phyloP scores from a whole-genome alignment of 2,329 filamentous ascomycete species.

The Sclerotinia minor region DNA sequence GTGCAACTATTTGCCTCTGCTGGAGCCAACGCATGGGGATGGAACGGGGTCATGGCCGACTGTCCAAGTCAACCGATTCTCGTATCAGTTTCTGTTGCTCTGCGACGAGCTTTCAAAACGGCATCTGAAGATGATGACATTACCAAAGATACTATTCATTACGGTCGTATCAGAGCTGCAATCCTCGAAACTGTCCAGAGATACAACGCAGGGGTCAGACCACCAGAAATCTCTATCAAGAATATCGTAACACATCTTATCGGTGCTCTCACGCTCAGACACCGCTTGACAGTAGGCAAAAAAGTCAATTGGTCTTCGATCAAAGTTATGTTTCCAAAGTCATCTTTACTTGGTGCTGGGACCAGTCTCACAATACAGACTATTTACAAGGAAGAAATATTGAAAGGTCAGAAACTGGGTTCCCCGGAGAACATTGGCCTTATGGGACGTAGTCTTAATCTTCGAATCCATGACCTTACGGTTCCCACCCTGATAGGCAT shows the following conservation, averaged over 20 bases:
- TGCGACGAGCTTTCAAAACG: slow-evolving; percentile 56
- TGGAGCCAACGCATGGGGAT: slow-evolving; percentile 64
- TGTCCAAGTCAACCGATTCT: slow-evolving; percentile 60
- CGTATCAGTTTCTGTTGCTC: slow-evolving; percentile 59
- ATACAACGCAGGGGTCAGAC: neutral
- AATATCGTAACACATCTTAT: neutral
- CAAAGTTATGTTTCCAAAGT: slow-evolving; percentile 64
- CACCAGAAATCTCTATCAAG: neutral
- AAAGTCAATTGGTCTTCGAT: slow-evolving; percentile 40
- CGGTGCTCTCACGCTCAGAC: rapidly evolving
- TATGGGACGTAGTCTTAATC: slow-evolving; percentile 33
- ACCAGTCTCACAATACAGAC: slow-evolving; percentile 51
- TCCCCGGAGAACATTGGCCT: rapidly evolving
- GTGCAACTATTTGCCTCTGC: neutral
- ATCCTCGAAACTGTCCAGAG: slow-evolving; percentile 49
- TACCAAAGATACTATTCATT: slow-evolving; percentile 71
- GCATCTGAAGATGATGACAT: slow-evolving; percentile 62
- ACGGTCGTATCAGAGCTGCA: slow-evolving; percentile 68
- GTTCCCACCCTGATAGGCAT: slow-evolving; percentile 71
- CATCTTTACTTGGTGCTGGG: slow-evolving; percentile 63
- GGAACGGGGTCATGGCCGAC: slow-evolving; percentile 41
- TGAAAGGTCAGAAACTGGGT: neutral
- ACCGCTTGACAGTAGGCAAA: neutral
- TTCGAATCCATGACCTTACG: slow-evolving; percentile 54
- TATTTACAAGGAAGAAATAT: slow-evolving; percentile 34